Conservation (phyloP, 73 alveolate genomes). For the Paramecium caudatum region DNA sequence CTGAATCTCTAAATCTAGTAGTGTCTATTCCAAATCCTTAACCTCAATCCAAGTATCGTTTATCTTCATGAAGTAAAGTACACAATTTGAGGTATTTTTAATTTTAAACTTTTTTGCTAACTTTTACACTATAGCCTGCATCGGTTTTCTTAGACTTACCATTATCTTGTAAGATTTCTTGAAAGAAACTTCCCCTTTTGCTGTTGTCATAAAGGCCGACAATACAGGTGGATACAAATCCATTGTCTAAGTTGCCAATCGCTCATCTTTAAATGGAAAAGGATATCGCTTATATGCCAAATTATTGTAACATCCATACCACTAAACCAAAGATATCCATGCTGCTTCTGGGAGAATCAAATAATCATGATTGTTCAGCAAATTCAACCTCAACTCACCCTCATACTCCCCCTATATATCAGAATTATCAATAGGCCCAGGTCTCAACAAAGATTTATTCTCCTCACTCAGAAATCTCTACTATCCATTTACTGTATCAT, state of each 20-base stretch:
- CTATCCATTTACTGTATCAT: conserved; percentile 25
- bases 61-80: conserved; percentile 58
- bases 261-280: conserved; percentile 68
- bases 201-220: conserved; percentile 43
- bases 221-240: conserved; percentile 87
- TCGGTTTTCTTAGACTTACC: conserved; percentile 60
- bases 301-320: conserved; percentile 89
- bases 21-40: conserved; percentile 60
- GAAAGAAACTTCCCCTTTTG: conserved; percentile 69
- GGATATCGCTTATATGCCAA: conserved; percentile 87
- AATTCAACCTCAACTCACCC: conserved; percentile 81
- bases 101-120: conserved; percentile 56
- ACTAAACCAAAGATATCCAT: conserved; percentile 80
- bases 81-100: conserved; percentile 3
- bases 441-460: conserved; percentile 69
- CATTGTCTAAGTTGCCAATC: conserved; percentile 75
- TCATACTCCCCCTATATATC: conserved; percentile 85
- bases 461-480: neutral
- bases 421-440: conserved; percentile 81
- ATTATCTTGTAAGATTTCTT: conserved; percentile 26
- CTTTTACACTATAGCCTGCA: conserved; percentile 49
- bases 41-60: conserved; percentile 52
- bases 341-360: conserved; percentile 84
- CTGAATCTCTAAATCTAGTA: conserved; percentile 55
- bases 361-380: conserved; percentile 83